Base-by-base conservation (phyloP, 345 rosid species). In the Eucalyptus cloeziana region DNA sequence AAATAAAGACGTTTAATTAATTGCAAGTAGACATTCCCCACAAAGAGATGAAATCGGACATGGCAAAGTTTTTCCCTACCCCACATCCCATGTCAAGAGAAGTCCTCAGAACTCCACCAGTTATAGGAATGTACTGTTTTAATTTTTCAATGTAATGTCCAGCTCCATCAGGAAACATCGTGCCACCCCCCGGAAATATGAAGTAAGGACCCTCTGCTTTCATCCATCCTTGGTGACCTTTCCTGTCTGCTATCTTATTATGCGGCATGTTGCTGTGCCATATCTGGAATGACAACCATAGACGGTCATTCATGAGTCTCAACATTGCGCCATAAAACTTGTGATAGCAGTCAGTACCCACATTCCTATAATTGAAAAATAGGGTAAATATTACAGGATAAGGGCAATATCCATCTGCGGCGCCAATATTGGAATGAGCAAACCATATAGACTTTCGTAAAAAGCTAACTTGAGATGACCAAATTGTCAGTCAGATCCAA, bases 171-270 rank as follows among this genome's bases (percentile, higher is more conserved):
- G 99, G 97, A 56, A 97, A 98, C 99, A 97, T 97, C 0, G 99
- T 97, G 87, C 98, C 99, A 25, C 99, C 99, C 54, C 99, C 99
- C 24, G 99, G 99, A 71, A 98, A 98, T 87, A 92, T 90, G 88
- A 98, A 96, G 91, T 95, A 90, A n/a, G 94, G 96, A 5, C 99
- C 99, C 64, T 95, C 97, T 92, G 92, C 93, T 93, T 97, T 97
- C 99, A 97, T 98, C 99, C 99, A 98, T 88, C 99, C 99, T 90
- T 97, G 99, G 86, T 98, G 99, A 22, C 99, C 99, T 91, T 98
- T 98, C 95, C 99, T 93, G 88, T 95, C 96, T 6, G 99, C 99
- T 90, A 98, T 95, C 88, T 98, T 97, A 88, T 97, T 93, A 90
- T 98, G 95, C 5, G 99, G 99, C 98, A 98, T 95, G 90, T 98